A percentile compares a stretch with the other conserved stretches of the same genome.
Evolutionary conservation across 164 flowering plant genomes (phyloP).

Genomic region (Pachysandra terminalis): DNA sequence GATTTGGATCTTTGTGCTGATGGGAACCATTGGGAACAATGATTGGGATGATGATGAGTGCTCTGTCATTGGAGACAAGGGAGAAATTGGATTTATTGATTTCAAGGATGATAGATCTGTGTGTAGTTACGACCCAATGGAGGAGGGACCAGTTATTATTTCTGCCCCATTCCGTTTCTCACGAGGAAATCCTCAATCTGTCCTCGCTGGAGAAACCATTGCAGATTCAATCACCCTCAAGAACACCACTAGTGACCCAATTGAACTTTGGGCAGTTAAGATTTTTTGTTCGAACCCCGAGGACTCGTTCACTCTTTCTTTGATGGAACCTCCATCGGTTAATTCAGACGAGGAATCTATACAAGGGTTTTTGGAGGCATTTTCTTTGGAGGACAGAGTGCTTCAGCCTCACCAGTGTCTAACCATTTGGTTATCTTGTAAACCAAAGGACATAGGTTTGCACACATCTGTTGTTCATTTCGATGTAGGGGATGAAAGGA

Average conservation of each 20-base stretch:
- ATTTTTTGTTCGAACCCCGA: slow-evolving; percentile 74
- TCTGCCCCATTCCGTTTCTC: slow-evolving; percentile 72
- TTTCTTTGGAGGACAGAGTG: slow-evolving; percentile 61
- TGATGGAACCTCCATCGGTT: slow-evolving; percentile 67
- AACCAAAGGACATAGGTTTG: slow-evolving; percentile 70
- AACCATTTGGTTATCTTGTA: slow-evolving; percentile 84
- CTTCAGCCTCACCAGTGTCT: slow-evolving; percentile 54
- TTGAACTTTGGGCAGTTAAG: slow-evolving; percentile 61
- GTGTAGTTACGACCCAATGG: slow-evolving; percentile 43
- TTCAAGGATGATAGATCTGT: too few species aligned
- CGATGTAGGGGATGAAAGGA: slow-evolving; percentile 51
- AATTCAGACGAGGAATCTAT: slow-evolving; percentile 34
- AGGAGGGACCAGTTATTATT: slow-evolving; percentile 62
- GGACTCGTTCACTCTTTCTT: slow-evolving; percentile 61
- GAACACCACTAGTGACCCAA: slow-evolving; percentile 61
- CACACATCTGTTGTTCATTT: slow-evolving; percentile 68
- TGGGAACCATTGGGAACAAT: slow-evolving; percentile 14
- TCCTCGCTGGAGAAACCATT: slow-evolving; percentile 48
- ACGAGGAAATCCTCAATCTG: slow-evolving; percentile 62
- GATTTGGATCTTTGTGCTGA: slow-evolving; percentile 6
- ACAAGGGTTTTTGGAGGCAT: slow-evolving; percentile 42
- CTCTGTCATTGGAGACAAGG: slow-evolving; percentile 72
- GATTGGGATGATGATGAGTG: slow-evolving; percentile 52
- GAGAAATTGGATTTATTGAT: too few species aligned
- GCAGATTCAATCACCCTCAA: slow-evolving; percentile 46